Conservation (phyloP, 1,284 basidiomycete species). For the Apiotrichum sp. region DNA sequence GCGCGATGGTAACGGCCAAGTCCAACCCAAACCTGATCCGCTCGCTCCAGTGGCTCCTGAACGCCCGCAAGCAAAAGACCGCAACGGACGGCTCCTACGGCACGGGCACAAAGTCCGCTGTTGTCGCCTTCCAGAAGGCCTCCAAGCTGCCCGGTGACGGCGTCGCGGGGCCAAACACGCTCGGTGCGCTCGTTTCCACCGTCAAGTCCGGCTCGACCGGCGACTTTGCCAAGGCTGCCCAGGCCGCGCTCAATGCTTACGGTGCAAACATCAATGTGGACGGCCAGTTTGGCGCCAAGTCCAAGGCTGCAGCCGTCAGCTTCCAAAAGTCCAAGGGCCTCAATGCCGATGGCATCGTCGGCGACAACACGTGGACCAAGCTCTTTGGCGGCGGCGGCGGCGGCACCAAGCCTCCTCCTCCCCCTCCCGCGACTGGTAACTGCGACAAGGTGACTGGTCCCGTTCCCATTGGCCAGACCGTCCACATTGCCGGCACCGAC, state of each 20-base stretch:
- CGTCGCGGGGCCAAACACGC: slow-evolving; percentile 1
- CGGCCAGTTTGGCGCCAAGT: slow-evolving; percentile 3
- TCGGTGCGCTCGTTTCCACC: slow-evolving; percentile 2
- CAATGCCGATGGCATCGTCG: slow-evolving; percentile 1
- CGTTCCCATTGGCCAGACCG: no score
- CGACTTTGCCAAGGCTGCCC: background rate
- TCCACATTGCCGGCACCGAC: no score
- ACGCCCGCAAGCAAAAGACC: background rate
- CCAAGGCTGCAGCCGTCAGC: background rate
- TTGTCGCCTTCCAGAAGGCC: background rate
- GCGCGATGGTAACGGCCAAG: no score
- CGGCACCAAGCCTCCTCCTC: no score
- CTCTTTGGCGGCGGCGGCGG: background rate
- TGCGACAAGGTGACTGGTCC: background rate
- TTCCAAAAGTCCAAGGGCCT: slow-evolving; percentile 1
- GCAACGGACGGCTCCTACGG: slow-evolving; percentile 4
- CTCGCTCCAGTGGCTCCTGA: slow-evolving; percentile 6
- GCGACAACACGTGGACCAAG: slow-evolving; percentile 2
- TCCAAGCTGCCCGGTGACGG: background rate
- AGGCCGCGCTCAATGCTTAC: background rate
- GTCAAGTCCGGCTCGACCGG: background rate
- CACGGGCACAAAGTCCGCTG: background rate
- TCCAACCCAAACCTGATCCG: background rate
- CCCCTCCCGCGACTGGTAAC: background rate
- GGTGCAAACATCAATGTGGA: background rate